phyloP scores from a whole-genome alignment of 2,329 filamentous ascomycete species.

The Nigrospora osmanthi region DNA sequence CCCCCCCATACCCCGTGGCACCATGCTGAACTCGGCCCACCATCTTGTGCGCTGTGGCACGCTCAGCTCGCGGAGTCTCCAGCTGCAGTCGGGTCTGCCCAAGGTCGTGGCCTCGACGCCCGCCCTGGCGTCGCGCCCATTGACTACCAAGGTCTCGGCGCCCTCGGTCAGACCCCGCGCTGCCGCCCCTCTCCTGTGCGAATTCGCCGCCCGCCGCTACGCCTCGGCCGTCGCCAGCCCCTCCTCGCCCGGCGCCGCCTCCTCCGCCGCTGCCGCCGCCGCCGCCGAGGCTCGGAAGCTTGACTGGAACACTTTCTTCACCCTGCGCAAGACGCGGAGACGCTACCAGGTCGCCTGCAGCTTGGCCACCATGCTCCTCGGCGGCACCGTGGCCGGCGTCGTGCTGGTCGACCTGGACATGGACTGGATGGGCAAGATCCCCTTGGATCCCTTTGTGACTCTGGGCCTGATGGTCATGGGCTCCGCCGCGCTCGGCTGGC shows the following conservation, averaged over 20 bases:
- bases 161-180: conserved; percentile 9
- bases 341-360: conserved; percentile 77
- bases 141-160: conserved; percentile 8
- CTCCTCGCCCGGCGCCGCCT: too few relatives aligned
- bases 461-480: conserved; percentile 73
- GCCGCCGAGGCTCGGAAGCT: conserved; percentile 32
- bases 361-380: conserved; percentile 52
- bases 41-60: conserved; percentile 17
- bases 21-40: too few relatives aligned
- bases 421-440: conserved; percentile 64
- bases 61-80: conserved; percentile 17
- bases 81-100: conserved; percentile 15
- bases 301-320: conserved; percentile 90
- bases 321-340: conserved; percentile 76
- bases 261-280: conserved; percentile 9
- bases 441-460: conserved; percentile 81
- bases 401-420: conserved; percentile 64
- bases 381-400: conserved; percentile 55
- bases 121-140: conserved; percentile 12
- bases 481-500: conserved; percentile 77
- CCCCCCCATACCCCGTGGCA: too few relatives aligned
- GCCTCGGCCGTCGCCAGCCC: conserved; percentile 13
- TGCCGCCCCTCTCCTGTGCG: conserved; percentile 11
- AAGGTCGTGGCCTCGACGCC: conserved; percentile 12
- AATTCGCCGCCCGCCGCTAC: conserved; percentile 15